Evolutionary conservation across 805 yeast species (phyloP), one percentile per base, ranked within the genome.

Genomic region (Candida nitratophila): DNA sequence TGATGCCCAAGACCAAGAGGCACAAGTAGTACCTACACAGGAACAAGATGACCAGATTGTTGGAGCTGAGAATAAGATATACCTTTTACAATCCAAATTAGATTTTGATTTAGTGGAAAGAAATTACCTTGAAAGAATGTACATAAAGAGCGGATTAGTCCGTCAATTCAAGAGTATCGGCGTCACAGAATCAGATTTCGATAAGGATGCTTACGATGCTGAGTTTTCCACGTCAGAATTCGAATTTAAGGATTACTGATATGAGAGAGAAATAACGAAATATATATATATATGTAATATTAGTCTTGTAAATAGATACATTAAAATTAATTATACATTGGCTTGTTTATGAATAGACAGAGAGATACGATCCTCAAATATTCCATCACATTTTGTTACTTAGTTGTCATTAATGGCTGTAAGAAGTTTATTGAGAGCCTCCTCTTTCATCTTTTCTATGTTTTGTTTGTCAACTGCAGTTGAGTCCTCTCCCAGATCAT

Each of bases 21-120:
- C 6, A 12, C 21, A 33, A 17, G 19, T 6, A 16, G 7, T 12
- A 16, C 20, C 36, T n/a, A 10, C n/a, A n/a, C n/a, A n/a, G n/a
- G n/a, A n/a, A n/a, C n/a, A n/a, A n/a, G n/a, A n/a, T n/a, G n/a
- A n/a, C n/a, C n/a, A n/a, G n/a, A n/a, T n/a, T n/a, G n/a, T n/a
- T n/a, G n/a, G n/a, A n/a, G n/a, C 37, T 14, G 17, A 43, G 2
- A 49, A 51, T 19, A 40, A 41, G 5, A 11, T 50, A n/a, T 41
- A 50, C 21, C 27, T 61, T 10, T 40, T 61, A 21, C 49, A 53
- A 16, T 42, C 60, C 0, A 45, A 49, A 20, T 42, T 48, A 0
- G 64, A 58, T 44, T 54, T 63, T 42, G 60, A 53, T 2, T 32
- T 43, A 33, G 40, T 50, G 36, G 70, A 65, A 37, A 52, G 69